Percentiles rank a stretch among this genome's conserved stretches.
Conservation (phyloP, 176 grass and related monocot species). For the Bothriochloa decipiens region DNA sequence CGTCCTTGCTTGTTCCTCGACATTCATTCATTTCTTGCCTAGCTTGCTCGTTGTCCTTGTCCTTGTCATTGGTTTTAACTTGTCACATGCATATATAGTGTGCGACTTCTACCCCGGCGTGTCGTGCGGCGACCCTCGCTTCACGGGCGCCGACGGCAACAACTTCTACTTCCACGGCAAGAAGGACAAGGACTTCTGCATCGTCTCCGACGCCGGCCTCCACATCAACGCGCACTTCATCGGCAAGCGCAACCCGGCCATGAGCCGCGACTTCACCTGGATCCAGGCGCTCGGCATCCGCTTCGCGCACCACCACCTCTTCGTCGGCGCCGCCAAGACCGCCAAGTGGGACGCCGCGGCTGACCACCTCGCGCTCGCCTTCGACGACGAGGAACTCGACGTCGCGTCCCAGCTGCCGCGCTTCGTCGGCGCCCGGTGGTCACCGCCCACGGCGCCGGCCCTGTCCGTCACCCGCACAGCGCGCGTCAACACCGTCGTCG, state of each 20-base stretch:
- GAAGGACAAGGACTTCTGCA: conserved; percentile 56
- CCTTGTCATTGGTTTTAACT: no score
- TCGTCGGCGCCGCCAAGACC: conserved; percentile 46
- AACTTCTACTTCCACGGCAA: conserved; percentile 73
- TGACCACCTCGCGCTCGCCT: conserved; percentile 44
- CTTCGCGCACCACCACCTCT: conserved; percentile 51
- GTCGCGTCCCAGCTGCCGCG: conserved; percentile 30
- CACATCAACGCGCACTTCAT: conserved; percentile 74
- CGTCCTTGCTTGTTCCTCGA: no score
- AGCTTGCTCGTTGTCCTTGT: no score
- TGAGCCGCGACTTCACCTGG: conserved; percentile 61
- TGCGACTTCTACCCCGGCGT: conserved; percentile 48
- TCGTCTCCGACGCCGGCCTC: conserved; percentile 46
- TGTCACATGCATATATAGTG: background rate
- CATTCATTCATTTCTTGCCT: no score
- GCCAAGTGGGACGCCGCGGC: conserved; percentile 31
- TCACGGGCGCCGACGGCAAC: conserved; percentile 72
- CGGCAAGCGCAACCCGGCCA: conserved; percentile 55
- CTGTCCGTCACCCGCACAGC: conserved; percentile 50
- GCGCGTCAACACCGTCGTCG: conserved; percentile 35
- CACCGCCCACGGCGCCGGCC: background rate
- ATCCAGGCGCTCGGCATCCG: conserved; percentile 62
- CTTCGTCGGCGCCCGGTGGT: conserved; percentile 33
- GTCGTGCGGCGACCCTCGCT: conserved; percentile 51
- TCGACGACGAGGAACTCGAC: conserved; percentile 41